These are phyloP conservation scores for Linnemannia elongata DNA, from an alignment of 192 early-diverging fungal genomes.

Conservation along the genomic window DNA sequence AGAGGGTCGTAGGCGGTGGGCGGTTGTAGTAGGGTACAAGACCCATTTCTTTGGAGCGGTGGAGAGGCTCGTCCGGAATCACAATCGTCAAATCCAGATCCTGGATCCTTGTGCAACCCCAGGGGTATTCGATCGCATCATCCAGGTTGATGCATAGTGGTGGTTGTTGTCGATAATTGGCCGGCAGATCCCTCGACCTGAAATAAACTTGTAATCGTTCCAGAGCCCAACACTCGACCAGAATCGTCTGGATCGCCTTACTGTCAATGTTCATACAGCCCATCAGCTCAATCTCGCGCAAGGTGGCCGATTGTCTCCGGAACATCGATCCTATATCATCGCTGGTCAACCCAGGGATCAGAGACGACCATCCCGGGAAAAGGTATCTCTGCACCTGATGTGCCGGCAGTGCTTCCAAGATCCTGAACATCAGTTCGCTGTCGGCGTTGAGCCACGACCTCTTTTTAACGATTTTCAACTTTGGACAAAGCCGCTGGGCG, in stretches of 20 bases:
- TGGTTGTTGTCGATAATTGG: no score
- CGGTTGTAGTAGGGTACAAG: not conserved
- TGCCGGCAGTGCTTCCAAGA: not conserved
- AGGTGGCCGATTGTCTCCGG: not conserved
- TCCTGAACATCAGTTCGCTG: not conserved
- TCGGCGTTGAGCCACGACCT: no score
- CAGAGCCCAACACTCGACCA: not conserved
- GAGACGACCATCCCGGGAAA: not conserved
- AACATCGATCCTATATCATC: not conserved
- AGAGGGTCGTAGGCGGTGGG: not conserved
- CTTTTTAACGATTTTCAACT: not conserved
- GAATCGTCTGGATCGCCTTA: not conserved
- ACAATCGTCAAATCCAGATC: not conserved
- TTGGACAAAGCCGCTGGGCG: not conserved
- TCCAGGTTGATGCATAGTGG: not conserved
- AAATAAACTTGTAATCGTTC: not conserved
- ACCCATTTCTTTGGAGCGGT: not conserved
- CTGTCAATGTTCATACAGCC: not conserved
- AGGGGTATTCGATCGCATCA: not conserved
- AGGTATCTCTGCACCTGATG: not conserved
- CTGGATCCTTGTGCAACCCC: not conserved
- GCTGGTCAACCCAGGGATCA: not conserved
- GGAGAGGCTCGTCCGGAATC: not conserved
- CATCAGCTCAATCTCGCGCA: not conserved
- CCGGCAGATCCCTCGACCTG: not conserved